These are phyloP conservation scores for Neofusicoccum sp. DNA, from an alignment of 2,329 filamentous ascomycete species.

Conservation along the genomic window DNA sequence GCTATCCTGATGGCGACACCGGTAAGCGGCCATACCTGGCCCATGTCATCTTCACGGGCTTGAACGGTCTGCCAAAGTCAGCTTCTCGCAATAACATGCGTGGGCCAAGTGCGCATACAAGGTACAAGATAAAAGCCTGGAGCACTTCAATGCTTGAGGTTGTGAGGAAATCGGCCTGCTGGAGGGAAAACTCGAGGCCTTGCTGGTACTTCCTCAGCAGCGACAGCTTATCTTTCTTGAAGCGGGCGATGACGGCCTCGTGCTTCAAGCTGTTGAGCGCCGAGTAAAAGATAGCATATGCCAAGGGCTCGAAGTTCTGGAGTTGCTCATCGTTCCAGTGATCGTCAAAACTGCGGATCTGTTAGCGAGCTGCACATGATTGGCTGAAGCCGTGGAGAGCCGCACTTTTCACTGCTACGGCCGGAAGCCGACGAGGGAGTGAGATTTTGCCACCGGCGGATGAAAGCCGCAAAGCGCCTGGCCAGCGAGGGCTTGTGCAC, in stretches of 20 bases:
- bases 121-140: constrained; percentile 40
- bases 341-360: not conserved
- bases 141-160: constrained; percentile 41
- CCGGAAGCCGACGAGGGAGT: constrained; percentile 10
- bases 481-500: constrained; percentile 19
- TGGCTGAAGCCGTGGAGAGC: not conserved
- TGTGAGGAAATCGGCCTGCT: constrained; percentile 41
- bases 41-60: constrained; percentile 42
- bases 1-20: constrained; percentile 41
- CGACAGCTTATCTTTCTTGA: constrained; percentile 36
- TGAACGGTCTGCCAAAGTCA: constrained; percentile 33
- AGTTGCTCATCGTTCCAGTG: constrained; percentile 18
- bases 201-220: constrained; percentile 37
- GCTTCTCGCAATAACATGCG: not conserved
- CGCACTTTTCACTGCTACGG: constrained; percentile 15
- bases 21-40: constrained; percentile 42
- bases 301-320: constrained; percentile 31
- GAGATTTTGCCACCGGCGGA: constrained; percentile 12
- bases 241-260: constrained; percentile 33
- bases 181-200: constrained; percentile 39
- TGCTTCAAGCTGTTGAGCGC: constrained; percentile 39
- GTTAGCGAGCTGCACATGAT: not conserved
- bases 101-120: constrained; percentile 23
- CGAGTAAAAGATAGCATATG: constrained; percentile 41
- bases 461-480: constrained; percentile 13